A percentile compares a stretch with the other conserved stretches of the same genome.
phyloP scores from a whole-genome alignment of 2,329 filamentous ascomycete genomes.

The Gnomoniopsis smithogilvyi region DNA sequence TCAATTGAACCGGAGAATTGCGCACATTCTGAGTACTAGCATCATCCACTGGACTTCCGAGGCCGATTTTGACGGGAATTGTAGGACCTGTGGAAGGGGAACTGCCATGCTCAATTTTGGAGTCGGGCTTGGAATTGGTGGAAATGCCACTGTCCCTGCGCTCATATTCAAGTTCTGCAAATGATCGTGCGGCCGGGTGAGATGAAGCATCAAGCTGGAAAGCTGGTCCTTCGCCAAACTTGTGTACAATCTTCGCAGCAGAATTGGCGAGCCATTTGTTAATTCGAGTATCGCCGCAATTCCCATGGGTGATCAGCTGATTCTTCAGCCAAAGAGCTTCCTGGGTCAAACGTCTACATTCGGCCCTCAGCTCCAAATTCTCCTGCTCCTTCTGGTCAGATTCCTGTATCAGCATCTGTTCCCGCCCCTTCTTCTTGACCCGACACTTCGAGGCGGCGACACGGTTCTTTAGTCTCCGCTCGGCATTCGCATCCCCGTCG shows the following conservation, averaged over 20 bases:
- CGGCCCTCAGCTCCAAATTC: constrained; percentile 39
- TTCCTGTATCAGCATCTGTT: constrained; percentile 45
- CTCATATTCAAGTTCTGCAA: constrained; percentile 25
- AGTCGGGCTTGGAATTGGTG: neutral
- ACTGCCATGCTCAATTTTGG: too few relatives aligned
- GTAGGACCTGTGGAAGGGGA: too few relatives aligned
- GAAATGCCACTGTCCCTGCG: constrained; percentile 24
- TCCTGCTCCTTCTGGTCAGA: constrained; percentile 41
- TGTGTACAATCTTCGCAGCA: constrained; percentile 43
- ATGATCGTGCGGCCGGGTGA: neutral
- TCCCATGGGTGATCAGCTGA: constrained; percentile 48
- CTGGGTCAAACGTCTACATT: constrained; percentile 38
- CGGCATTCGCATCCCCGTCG: too few relatives aligned
- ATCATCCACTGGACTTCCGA: too few relatives aligned
- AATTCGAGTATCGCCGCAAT: constrained; percentile 51
- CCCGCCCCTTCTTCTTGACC: constrained; percentile 60
- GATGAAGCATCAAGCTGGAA: neutral
- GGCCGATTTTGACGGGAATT: too few relatives aligned
- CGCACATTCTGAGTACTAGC: too few relatives aligned
- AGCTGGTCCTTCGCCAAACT: constrained; percentile 7
- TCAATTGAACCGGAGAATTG: too few relatives aligned
- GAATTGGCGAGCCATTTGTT: constrained; percentile 51
- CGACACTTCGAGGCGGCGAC: constrained; percentile 72
- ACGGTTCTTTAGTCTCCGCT: constrained; percentile 51
- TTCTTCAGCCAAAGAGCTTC: constrained; percentile 48